These are phyloP conservation scores for Myxozyma vanderwaltii DNA, from an alignment of 805 yeast species.

Conservation along the genomic window DNA sequence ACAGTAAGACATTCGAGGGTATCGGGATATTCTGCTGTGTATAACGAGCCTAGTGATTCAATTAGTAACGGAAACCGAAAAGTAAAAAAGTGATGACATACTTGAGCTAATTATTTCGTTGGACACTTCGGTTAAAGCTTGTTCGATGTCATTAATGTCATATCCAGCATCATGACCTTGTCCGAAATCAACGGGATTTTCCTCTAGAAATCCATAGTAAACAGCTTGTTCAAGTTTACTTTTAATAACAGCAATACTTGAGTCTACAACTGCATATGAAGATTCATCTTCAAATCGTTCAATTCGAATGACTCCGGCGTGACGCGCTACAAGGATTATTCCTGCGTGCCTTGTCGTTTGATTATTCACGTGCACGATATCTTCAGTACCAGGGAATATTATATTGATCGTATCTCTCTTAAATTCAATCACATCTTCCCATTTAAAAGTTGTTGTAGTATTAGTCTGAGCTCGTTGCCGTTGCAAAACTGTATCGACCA, in stretches of 20 bases:
- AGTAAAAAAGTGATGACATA: constrained; percentile 5
- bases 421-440: constrained; percentile 80
- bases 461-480: constrained; percentile 40
- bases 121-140: constrained; percentile 54
- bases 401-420: constrained; percentile 52
- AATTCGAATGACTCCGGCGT: constrained; percentile 63
- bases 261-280: constrained; percentile 18
- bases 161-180: constrained; percentile 49
- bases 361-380: constrained; percentile 36
- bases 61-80: neutral
- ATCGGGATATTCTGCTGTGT: constrained; percentile 22
- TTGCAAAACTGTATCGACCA: constrained; percentile 60
- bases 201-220: constrained; percentile 52
- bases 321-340: constrained; percentile 52
- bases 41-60: constrained; percentile 14
- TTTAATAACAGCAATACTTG: constrained; percentile 50
- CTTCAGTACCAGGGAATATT: constrained; percentile 62
- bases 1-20: constrained; percentile 43
- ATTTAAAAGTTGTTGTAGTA: constrained; percentile 49
- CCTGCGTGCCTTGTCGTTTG: constrained; percentile 48
- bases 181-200: constrained; percentile 52
- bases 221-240: constrained; percentile 85
- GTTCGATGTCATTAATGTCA: constrained; percentile 50
- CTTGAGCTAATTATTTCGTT: constrained; percentile 59
- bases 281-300: constrained; percentile 47